Evolutionary conservation across 129 eudicot species (phyloP).

Genomic region (Lactuca saligna): DNA sequence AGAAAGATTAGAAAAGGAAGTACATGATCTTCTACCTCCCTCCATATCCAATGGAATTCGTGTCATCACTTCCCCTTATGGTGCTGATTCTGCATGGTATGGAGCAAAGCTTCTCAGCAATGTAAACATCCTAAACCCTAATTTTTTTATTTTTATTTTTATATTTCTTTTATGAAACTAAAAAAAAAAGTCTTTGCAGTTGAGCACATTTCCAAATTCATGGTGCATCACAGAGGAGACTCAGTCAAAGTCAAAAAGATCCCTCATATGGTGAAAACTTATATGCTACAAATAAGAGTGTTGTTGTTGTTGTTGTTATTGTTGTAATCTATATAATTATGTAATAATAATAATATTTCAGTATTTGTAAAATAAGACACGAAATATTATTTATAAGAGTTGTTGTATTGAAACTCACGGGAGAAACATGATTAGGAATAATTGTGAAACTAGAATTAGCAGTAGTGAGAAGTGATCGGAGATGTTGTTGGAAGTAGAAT

Average conservation of each 20-base stretch:
- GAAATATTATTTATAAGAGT: no score
- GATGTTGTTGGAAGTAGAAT: conserved; percentile 21
- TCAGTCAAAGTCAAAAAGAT: conserved; percentile 49
- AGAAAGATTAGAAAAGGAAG: conserved; percentile 95
- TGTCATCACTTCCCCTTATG: conserved; percentile 87
- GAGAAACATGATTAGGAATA: conserved; percentile 17
- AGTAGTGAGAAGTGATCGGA: conserved; percentile 8
- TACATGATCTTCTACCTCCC: conserved; percentile 52
- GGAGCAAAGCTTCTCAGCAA: conserved; percentile 97
- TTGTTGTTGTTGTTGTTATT: no score
- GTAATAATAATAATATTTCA: no score
- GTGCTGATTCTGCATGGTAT: conserved; percentile 86
- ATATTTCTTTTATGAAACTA: no score
- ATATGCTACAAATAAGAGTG: no score
- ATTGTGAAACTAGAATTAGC: conserved; percentile 25
- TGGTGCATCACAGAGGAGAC: conserved; percentile 83
- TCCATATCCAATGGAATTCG: conserved; percentile 62
- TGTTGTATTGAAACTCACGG: conserved; percentile 21
- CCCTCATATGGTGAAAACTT: conserved; percentile 47
- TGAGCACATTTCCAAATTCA: conserved; percentile 79
- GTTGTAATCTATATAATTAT: no score
- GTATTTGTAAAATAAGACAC: no score
- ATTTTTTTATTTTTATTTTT: background rate
- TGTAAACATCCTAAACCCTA: conserved; percentile 40
- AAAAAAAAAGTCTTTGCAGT: conserved; percentile 36